phyloP scores from a whole-genome alignment of 108 stramenopile genomes.

The Cyclostephanos invisitatus region DNA sequence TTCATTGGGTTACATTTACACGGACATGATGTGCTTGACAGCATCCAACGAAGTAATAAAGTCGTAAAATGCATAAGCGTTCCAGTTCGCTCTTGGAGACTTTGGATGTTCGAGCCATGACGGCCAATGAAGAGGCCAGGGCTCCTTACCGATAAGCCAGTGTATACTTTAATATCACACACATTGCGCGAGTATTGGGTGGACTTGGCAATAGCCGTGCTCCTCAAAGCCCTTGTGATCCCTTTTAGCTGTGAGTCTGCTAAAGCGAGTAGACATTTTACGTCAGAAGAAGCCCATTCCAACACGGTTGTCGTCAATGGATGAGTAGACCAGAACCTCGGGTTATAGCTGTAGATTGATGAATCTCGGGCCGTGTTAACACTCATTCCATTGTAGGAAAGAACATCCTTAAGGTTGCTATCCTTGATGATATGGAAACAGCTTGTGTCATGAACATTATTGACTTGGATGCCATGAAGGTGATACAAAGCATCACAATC shows the following conservation, averaged over 20 bases:
- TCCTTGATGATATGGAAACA: slow-evolving; percentile 28
- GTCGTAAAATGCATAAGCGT: neutral
- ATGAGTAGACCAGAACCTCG: slow-evolving; percentile 42
- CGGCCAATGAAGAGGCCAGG: slow-evolving; percentile 42
- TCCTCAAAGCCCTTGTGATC: slow-evolving; percentile 3
- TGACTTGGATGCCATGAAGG: slow-evolving; percentile 36
- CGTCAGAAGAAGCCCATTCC: slow-evolving; percentile 24
- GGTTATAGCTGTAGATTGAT: slow-evolving; percentile 39
- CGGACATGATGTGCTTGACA: slow-evolving; percentile 6
- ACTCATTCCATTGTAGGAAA: slow-evolving; percentile 29
- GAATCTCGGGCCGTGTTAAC: slow-evolving; percentile 29
- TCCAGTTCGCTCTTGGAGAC: neutral
- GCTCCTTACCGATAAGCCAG: slow-evolving; percentile 13
- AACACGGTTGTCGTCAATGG: slow-evolving; percentile 35
- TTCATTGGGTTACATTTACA: neutral
- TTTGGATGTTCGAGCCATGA: slow-evolving; percentile 35
- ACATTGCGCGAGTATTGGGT: slow-evolving; percentile 3
- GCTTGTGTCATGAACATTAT: slow-evolving; percentile 48
- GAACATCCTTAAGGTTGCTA: slow-evolving; percentile 35
- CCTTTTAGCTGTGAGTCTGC: slow-evolving; percentile 30
- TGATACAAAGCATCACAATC: slow-evolving; percentile 52
- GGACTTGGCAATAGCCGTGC: slow-evolving; percentile 20
- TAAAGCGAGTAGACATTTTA: neutral
- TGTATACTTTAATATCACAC: slow-evolving; percentile 26
- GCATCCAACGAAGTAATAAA: neutral